Evolutionary conservation across 768 basidiomycete species (phyloP).

Genomic region (Pleurotus tuber-regium): DNA sequence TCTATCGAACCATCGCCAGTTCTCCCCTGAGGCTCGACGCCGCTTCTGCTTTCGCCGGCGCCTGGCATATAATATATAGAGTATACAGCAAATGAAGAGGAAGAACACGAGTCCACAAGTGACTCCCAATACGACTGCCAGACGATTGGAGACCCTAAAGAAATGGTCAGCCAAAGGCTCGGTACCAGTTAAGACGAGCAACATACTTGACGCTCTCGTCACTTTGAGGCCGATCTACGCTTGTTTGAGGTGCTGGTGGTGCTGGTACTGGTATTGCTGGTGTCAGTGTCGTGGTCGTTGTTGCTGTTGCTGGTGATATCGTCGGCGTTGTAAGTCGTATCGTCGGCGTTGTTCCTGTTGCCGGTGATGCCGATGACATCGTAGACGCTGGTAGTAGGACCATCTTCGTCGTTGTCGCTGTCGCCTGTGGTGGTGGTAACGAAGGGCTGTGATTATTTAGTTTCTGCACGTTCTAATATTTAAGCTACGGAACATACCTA

Average conservation of each 20-base stretch:
- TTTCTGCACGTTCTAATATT: too few species aligned
- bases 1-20: constrained; percentile 6
- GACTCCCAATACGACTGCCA: not conserved
- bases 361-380: too few species aligned
- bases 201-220: not conserved
- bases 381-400: not conserved
- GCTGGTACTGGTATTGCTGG: not conserved
- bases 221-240: too few species aligned
- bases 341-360: not conserved
- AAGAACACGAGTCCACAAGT: not conserved
- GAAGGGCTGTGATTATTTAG: not conserved
- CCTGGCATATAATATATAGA: not conserved
- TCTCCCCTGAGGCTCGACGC: not conserved
- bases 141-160: not conserved
- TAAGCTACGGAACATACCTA: not conserved
- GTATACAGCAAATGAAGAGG: not conserved
- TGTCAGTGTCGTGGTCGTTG: not conserved
- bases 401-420: not conserved
- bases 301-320: not conserved
- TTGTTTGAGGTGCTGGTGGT: not conserved
- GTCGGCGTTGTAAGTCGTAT: not conserved
- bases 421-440: not conserved
- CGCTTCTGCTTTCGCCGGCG: not conserved
- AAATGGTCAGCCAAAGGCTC: not conserved
- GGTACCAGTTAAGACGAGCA: not conserved